Evolutionary conservation across 805 yeast species (phyloP), one percentile per base, ranked within the genome.

Genomic region (Lachancea mirantina): DNA sequence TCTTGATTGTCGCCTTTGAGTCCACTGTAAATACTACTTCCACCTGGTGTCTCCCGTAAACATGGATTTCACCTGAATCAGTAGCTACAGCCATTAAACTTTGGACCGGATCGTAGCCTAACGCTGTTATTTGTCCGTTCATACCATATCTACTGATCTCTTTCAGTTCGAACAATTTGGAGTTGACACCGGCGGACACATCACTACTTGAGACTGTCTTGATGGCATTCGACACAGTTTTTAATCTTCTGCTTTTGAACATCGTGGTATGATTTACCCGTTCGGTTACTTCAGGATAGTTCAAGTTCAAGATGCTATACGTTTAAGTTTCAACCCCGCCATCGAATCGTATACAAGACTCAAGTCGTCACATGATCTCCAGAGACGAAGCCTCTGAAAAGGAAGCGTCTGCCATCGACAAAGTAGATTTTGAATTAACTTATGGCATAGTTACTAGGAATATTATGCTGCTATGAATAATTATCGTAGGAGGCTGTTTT

Each of bases 31-130:
- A 67, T 7, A 72, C 72, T 9, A 74, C 81, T 41, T 80, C 80
- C 7, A 87, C 95, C 34, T 80, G 76, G 25, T 78, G 76, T 49
- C 82, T 89, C 2, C 97, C 98, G 50, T 76, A 79, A 4, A 92
- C 79, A 42, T 83, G 78, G 10, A 92, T 66, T 27, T 74, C 74
- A 24, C 87, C 84, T 6, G 61, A 51, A 22, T 69, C 76, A 0
- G 95, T 85, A 3, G 87, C 79, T 0, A 85, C 62, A 0, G 96
- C 96, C 46, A 87, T 57, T 17, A 92, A 65, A 34, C 92, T 75
- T 56, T 92, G 98, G 1, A 84, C 77, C 3, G 94, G 94, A 53
- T 92, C 97, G 57, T 69, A 83, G 0, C 92, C 94, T 23, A 76
- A 52, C 0, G 84, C 75, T 21, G 74, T 61, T 6, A 83, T 72